Percentiles rank a stretch among this genome's conserved stretches.
phyloP scores from a whole-genome alignment of 2,329 filamentous ascomycete genomes.

The Ophiostoma tasmaniense region DNA sequence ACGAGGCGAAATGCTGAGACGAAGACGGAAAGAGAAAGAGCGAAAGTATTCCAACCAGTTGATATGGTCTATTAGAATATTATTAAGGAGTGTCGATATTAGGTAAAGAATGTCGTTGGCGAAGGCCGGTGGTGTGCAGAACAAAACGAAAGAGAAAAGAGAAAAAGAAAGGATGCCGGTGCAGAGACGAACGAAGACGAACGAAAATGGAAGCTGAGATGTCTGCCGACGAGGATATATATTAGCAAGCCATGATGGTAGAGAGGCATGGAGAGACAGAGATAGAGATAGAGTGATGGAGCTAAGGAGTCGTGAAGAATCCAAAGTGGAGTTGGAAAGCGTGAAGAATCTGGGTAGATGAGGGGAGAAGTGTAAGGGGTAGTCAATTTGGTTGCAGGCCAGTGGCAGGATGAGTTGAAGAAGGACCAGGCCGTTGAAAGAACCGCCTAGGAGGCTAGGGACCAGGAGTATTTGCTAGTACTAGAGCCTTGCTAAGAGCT shows the following conservation, averaged over 20 bases:
- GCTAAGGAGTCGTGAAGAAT: constrained; percentile 11
- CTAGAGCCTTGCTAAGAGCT: too few relatives aligned
- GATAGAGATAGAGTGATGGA: not conserved
- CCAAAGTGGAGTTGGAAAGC: constrained; percentile 7
- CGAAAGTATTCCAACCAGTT: constrained; percentile 33
- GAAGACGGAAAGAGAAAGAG: constrained; percentile 27
- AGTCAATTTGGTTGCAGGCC: not conserved
- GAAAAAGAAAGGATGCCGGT: constrained; percentile 20
- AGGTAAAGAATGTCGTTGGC: constrained; percentile 51
- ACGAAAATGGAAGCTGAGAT: constrained; percentile 30
- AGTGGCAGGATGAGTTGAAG: not conserved
- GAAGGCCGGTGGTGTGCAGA: constrained; percentile 37
- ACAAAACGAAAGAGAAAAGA: constrained; percentile 26
- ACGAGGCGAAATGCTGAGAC: constrained; percentile 23
- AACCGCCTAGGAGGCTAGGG: not conserved
- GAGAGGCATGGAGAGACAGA: not conserved
- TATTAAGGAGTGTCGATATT: constrained; percentile 52
- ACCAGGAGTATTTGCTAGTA: too few relatives aligned
- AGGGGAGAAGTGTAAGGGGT: not conserved
- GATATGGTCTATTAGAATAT: constrained; percentile 43
- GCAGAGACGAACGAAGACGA: constrained; percentile 22
- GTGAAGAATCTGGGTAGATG: constrained; percentile 12
- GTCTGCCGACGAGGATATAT: constrained; percentile 29
- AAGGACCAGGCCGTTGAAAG: constrained; percentile 7
- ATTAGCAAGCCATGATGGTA: constrained; percentile 17